Conservation (phyloP, 1,284 basidiomycete genomes). For the Rhodotorula sp. region DNA sequence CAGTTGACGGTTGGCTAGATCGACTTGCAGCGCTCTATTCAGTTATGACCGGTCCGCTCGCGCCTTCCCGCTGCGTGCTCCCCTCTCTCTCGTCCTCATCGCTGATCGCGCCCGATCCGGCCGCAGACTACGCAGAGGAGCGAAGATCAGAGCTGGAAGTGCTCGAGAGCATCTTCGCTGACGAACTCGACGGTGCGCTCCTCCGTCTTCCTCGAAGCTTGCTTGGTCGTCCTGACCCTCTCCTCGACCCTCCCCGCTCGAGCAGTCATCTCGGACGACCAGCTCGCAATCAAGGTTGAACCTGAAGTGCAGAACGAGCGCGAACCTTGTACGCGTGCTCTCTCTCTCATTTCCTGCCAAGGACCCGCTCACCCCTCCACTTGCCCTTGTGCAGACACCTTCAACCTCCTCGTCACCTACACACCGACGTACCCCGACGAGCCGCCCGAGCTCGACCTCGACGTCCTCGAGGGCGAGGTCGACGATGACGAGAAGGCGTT, state of each 20-base stretch:
- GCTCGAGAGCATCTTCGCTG: constrained; percentile 91
- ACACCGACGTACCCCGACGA: constrained; percentile 71
- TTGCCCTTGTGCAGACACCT: constrained; percentile 62
- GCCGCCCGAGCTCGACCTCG: constrained; percentile 72
- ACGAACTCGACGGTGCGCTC: constrained; percentile 81
- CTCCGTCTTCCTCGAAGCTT: too few relatives aligned
- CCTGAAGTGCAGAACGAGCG: constrained; percentile 73
- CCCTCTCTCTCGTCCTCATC: background rate
- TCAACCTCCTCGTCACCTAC: constrained; percentile 71
- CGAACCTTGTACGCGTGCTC: constrained; percentile 58
- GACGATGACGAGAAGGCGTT: constrained; percentile 59
- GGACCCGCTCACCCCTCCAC: constrained; percentile 13
- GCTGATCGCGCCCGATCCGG: background rate
- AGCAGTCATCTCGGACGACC: constrained; percentile 78
- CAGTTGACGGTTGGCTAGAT: too few relatives aligned
- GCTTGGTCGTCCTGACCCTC: constrained; percentile 52
- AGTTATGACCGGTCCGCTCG: background rate
- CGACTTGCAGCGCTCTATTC: too few relatives aligned
- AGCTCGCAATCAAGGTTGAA: constrained; percentile 82
- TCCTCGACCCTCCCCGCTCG: constrained; percentile 43
- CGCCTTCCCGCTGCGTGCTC: background rate
- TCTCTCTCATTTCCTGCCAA: background rate
- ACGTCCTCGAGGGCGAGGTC: constrained; percentile 65
- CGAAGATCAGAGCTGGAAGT: constrained; percentile 60
- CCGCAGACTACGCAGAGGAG: constrained; percentile 41